Evolutionary conservation across 2,329 filamentous ascomycete species (phyloP), one percentile per base, ranked within the genome.

Genomic region (Fusarium sterilihyphosum): DNA sequence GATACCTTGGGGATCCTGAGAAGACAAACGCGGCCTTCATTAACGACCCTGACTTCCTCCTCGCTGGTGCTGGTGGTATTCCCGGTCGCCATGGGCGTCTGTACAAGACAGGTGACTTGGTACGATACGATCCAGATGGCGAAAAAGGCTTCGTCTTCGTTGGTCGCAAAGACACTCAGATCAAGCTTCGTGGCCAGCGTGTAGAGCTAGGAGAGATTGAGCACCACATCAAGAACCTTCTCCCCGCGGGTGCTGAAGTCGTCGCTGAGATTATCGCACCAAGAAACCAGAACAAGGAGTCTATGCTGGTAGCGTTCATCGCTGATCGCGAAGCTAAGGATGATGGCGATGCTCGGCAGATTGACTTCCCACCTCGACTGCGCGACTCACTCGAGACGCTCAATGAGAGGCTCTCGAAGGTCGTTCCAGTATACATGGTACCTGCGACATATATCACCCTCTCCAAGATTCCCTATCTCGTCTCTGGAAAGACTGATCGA

Each of bases 111-210:
- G 90, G 90, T 2, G 90, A 92, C 71, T 81, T 91, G 2, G 89
- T 88, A 2, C 84, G 83, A 33, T 89, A 90, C 62, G 84, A 88
- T 49, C 79, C 81, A 0, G 86, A 91, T 57, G 86, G 87, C 3
- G 85, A 89, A 41, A 87, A 88, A 2, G 85, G 84, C 12, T 85
- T 92, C 44, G 80, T 86, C 14, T 91, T 90, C 68, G 83, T 91
- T 44, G 90, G 91, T 22, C 86, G 92, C 56, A 91, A 90, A 73
- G 92, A 93, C 75, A 88, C 88, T n/a, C 91, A 92, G 79, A 88
- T 92, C 62, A 93, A 94, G 81, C 82, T 93, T 35, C 85, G 87
- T 17, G 93, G 93, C 33, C 91, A 89, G 73, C 84, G 91, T 62
- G 87, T 92, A 59, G 93, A 91, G 81, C 84, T 91, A 26, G 84